Percentiles rank a stretch among this genome's conserved stretches.
Conservation (phyloP, 2,329 filamentous ascomycete genomes). For the Rachicladosporium sp. region DNA sequence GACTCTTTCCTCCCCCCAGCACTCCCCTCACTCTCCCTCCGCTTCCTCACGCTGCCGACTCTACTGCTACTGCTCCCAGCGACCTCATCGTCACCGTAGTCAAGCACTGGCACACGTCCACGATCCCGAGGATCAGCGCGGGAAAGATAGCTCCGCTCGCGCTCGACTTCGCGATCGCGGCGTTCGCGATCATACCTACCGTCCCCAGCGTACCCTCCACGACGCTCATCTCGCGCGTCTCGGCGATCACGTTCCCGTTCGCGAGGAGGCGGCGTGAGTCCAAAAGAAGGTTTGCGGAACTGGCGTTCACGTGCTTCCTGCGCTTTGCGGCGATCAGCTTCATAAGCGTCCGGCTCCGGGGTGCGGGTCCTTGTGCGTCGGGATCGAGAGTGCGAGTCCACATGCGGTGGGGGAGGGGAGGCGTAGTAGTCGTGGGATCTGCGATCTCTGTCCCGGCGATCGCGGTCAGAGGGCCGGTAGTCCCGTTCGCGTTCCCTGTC, state of each 20-base stretch:
- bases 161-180: conserved; percentile 76
- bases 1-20: conserved; percentile 26
- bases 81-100: conserved; percentile 66
- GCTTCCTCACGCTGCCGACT: conserved; percentile 51
- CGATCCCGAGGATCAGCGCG: conserved; percentile 70
- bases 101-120: conserved; percentile 60
- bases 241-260: conserved; percentile 15
- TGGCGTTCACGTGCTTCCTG: conserved; percentile 90
- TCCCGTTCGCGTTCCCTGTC: conserved; percentile 25
- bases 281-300: conserved; percentile 57
- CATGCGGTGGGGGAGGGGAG: conserved; percentile 21
- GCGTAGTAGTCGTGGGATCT: conserved; percentile 29
- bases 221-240: conserved; percentile 8
- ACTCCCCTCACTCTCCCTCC: conserved; percentile 50
- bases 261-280: conserved; percentile 24
- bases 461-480: background rate
- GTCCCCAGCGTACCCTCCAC: conserved; percentile 1
- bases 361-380: conserved; percentile 48
- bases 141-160: conserved; percentile 71
- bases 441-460: conserved; percentile 10
- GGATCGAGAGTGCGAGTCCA: conserved; percentile 25
- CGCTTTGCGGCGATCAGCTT: conserved; percentile 86
- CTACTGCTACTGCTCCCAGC: conserved; percentile 21
- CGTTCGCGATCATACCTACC: conserved; percentile 67
- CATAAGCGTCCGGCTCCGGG: conserved; percentile 84